Percentiles rank a stretch among this genome's conserved stretches.
Evolutionary conservation across 2,329 filamentous ascomycete genomes (phyloP).

Genomic region (Calonectria hawksworthii): DNA sequence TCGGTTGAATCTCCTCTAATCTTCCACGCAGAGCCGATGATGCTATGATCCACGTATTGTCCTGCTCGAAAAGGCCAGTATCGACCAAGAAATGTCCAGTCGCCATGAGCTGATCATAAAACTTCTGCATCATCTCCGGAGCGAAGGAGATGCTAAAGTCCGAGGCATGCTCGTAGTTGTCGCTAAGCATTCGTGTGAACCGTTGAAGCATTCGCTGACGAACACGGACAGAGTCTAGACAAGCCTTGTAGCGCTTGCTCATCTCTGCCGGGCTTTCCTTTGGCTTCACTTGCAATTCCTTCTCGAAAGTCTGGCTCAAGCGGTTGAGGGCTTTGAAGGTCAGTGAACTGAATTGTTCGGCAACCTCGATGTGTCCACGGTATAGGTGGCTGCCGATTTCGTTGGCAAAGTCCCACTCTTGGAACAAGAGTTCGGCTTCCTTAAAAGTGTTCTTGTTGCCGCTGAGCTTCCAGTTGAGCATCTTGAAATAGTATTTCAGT

Average conservation of each 20-base stretch:
- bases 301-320: slow-evolving; percentile 91
- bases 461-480: slow-evolving; percentile 97
- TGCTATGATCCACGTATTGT: slow-evolving; percentile 86
- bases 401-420: slow-evolving; percentile 98
- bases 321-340: slow-evolving; percentile 94
- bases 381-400: slow-evolving; percentile 92
- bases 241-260: slow-evolving; percentile 97
- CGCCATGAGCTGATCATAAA: slow-evolving; percentile 85
- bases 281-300: slow-evolving; percentile 86
- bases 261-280: slow-evolving; percentile 89
- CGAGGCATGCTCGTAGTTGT: slow-evolving; percentile 96
- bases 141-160: slow-evolving; percentile 89
- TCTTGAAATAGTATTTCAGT: slow-evolving; percentile 97
- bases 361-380: slow-evolving; percentile 94
- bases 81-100: slow-evolving; percentile 92
- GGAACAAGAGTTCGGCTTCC: slow-evolving; percentile 95
- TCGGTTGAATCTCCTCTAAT: slow-evolving; percentile 85
- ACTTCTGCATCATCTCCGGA: slow-evolving; percentile 77
- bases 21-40: slow-evolving; percentile 83
- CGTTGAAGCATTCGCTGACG: slow-evolving; percentile 96
- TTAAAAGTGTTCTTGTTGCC: slow-evolving; percentile 99
- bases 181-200: slow-evolving; percentile 90
- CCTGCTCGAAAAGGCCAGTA: slow-evolving; percentile 77
- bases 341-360: slow-evolving; percentile 95
- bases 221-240: slow-evolving; percentile 94